These are phyloP conservation scores for Lentinula guzmanii DNA, from an alignment of 768 basidiomycete species.

Conservation along the genomic window DNA sequence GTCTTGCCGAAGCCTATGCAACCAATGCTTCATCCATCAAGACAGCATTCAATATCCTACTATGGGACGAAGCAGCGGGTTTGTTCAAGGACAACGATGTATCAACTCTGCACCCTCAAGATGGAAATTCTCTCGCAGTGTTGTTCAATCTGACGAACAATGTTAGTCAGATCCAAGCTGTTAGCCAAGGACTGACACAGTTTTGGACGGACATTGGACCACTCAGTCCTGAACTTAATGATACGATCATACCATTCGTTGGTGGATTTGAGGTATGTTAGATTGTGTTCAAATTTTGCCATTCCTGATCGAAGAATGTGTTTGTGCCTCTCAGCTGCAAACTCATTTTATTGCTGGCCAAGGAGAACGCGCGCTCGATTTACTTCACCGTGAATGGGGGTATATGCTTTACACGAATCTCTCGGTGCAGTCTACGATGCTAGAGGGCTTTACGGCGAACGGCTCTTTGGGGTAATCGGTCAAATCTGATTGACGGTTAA, in stretches of 20 bases:
- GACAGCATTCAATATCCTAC: slow-evolving; percentile 29
- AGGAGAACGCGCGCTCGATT: slow-evolving; percentile 39
- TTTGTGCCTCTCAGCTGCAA: slow-evolving; percentile 28
- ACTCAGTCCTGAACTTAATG: slow-evolving; percentile 41
- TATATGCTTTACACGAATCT: slow-evolving; percentile 44
- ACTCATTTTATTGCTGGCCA: slow-evolving; percentile 43
- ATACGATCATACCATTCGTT: slow-evolving; percentile 48
- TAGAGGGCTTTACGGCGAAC: slow-evolving; percentile 27
- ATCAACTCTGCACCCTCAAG: slow-evolving; percentile 38
- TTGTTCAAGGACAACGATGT: slow-evolving; percentile 43
- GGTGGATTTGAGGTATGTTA: slow-evolving; percentile 38
- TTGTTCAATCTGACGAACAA: slow-evolving; percentile 35
- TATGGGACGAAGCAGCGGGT: slow-evolving; percentile 38
- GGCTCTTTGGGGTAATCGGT: not conserved
- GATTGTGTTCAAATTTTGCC: not conserved
- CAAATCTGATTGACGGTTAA: slow-evolving; percentile 12
- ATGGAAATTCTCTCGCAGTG: slow-evolving; percentile 43
- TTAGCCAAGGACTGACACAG: slow-evolving; percentile 36
- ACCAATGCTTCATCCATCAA: slow-evolving; percentile 34
- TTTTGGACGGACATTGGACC: slow-evolving; percentile 47
- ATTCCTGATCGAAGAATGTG: too few relatives aligned
- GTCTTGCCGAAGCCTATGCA: slow-evolving; percentile 20
- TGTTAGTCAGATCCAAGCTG: slow-evolving; percentile 28
- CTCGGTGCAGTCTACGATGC: slow-evolving; percentile 30
- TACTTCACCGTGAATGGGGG: slow-evolving; percentile 41